Evolutionary conservation across 1,284 basidiomycete genomes (phyloP), one percentile per base, ranked within the genome.

Genomic region (Cutaneotrichosporon sp.): DNA sequence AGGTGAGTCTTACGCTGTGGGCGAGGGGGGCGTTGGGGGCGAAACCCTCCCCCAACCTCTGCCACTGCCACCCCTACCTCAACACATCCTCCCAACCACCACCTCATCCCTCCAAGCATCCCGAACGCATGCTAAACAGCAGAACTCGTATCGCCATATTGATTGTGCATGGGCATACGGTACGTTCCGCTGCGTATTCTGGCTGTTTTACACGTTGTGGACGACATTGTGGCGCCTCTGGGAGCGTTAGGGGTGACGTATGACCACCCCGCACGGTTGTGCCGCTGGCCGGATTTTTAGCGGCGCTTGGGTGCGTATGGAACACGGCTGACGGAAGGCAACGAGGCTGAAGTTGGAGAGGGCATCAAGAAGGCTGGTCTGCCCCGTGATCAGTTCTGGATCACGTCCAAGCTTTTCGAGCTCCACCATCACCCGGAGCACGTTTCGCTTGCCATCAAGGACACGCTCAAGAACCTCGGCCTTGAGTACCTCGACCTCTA

Each of bases 281-380:
- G 16, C 38, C 13, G 38, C 3, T 26, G 1, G 26, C 1, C 26
- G 26, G 26, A 26, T 26, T 26, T 26, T 26, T 26, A 26, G 7
- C 18, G 18, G 7, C 7, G 5, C 18, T 46, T 8, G 18, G 42
- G 16, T 2, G 42, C 6, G 7, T n/a, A 16, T 6, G 9, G 42
- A 18, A 46, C 42, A 5, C 16, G 5, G 42, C 55, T 62, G 36
- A 62, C 61, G 11, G 21, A 38, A 65, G 64, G 66, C 61, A 96
- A 96, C 79, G 92, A 96, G 81, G 90, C 87, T 74, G 90, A 93
- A 79, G 91, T 92, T 30, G 92, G 91, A 18, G 74, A 89, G 61
- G 93, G 91, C 47, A 87, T 96, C 76, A 81, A 83, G 76, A 84
- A 68, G 30, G 73, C 78, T 4, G 81, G 83, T 30, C 81, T 90